A percentile compares a stretch with the other conserved stretches of the same genome.
phyloP scores from a whole-genome alignment of 2,329 filamentous ascomycete species.

The Colletotrichum brevisporum region DNA sequence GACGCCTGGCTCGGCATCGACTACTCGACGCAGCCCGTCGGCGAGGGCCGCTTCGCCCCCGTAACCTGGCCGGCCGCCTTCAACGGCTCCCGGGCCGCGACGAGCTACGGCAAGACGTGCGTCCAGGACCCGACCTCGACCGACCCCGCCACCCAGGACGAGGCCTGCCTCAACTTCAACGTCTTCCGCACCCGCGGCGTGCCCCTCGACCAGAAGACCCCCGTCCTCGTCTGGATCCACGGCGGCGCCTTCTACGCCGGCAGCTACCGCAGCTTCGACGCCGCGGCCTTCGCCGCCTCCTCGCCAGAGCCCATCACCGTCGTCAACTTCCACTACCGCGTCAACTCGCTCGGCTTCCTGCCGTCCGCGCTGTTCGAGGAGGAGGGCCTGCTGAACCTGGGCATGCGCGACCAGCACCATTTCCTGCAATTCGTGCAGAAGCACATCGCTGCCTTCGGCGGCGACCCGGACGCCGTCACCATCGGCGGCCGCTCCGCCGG shows the following conservation, averaged over 20 bases:
- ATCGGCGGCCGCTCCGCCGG: slow-evolving; percentile 75
- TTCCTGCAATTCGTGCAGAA: slow-evolving; percentile 74
- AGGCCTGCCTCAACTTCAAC: slow-evolving; percentile 57
- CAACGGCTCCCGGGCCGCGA: slow-evolving; percentile 54
- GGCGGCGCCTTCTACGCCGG: slow-evolving; percentile 54
- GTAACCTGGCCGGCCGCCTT: slow-evolving; percentile 57
- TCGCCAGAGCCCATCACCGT: slow-evolving; percentile 69
- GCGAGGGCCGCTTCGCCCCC: slow-evolving; percentile 56
- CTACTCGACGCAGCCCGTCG: slow-evolving; percentile 59
- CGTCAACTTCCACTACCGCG: slow-evolving; percentile 75
- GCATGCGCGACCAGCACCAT: slow-evolving; percentile 72
- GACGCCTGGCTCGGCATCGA: slow-evolving; percentile 65
- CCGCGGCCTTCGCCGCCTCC: slow-evolving; percentile 49
- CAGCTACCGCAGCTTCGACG: slow-evolving; percentile 53
- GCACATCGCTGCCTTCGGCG: slow-evolving; percentile 76
- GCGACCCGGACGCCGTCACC: slow-evolving; percentile 74
- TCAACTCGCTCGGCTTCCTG: slow-evolving; percentile 74
- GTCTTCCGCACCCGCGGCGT: slow-evolving; percentile 54
- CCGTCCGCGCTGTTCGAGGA: slow-evolving; percentile 67
- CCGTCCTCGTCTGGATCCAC: slow-evolving; percentile 57
- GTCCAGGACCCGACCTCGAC: slow-evolving; percentile 52
- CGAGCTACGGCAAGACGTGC: slow-evolving; percentile 57
- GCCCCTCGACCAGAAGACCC: slow-evolving; percentile 52
- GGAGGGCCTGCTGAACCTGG: slow-evolving; percentile 71
- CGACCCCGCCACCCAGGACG: slow-evolving; percentile 39